Evolutionary conservation across 495 filamentous ascomycete genomes (phyloP).

Genomic region (Aspergillus steynii): DNA sequence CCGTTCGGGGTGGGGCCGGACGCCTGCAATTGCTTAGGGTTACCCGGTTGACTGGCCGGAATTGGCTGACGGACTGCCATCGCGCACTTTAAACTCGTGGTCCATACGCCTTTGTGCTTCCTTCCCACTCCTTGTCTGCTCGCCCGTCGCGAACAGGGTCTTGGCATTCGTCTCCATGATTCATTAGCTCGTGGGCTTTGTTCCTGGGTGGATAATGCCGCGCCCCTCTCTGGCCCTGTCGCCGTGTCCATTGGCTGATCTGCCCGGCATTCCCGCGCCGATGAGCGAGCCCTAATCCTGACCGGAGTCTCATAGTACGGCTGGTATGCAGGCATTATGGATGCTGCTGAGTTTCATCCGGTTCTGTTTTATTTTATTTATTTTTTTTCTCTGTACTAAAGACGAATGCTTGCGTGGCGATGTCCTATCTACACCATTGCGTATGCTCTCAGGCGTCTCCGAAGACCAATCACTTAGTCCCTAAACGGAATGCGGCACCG

Average conservation of each 20-base stretch:
- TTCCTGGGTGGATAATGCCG: not conserved
- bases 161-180: not conserved
- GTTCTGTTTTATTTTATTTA: too few relatives aligned
- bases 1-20: conserved; percentile 17
- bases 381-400: too few relatives aligned
- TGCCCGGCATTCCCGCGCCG: not conserved
- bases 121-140: too few relatives aligned
- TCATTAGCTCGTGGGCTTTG: not conserved
- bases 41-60: conserved; percentile 4
- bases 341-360: too few relatives aligned
- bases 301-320: too few relatives aligned
- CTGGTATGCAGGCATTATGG: too few relatives aligned
- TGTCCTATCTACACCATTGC: not conserved
- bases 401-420: not conserved
- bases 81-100: not conserved
- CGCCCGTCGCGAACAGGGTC: not conserved
- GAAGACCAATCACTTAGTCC: not conserved
- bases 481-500: not conserved
- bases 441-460: not conserved
- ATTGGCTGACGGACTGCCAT: conserved; percentile 2
- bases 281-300: not conserved
- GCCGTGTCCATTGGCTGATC: not conserved
- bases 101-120: not conserved
- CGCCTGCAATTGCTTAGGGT: not conserved
- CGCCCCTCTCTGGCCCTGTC: too few relatives aligned